These are phyloP conservation scores for Saturnispora zaruensis DNA, from an alignment of 805 yeast genomes.

Conservation along the genomic window DNA sequence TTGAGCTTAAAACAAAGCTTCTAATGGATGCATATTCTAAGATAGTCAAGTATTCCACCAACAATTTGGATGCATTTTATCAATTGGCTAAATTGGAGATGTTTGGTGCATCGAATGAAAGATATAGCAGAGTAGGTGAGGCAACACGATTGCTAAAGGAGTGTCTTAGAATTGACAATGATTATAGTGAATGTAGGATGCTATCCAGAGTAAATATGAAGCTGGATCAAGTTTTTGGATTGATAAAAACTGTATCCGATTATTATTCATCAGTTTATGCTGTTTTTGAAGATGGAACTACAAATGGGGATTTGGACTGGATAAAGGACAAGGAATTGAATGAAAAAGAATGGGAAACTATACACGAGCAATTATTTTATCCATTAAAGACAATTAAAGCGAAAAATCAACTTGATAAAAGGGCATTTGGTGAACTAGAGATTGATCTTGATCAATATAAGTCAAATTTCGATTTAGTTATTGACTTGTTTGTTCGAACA, in stretches of 20 bases:
- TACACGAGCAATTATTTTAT: slow-evolving; percentile 29
- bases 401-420: slow-evolving; percentile 15
- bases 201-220: slow-evolving; percentile 46
- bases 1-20: slow-evolving; percentile 16
- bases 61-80: slow-evolving; percentile 18
- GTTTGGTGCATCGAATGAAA: slow-evolving; percentile 18
- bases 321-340: slow-evolving; percentile 32
- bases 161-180: slow-evolving; percentile 76
- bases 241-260: slow-evolving; percentile 37
- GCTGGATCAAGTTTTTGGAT: slow-evolving; percentile 32
- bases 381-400: slow-evolving; percentile 16
- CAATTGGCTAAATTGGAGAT: slow-evolving; percentile 22
- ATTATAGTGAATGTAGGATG: slow-evolving; percentile 48
- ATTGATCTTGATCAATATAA: slow-evolving; percentile 8
- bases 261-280: slow-evolving; percentile 31
- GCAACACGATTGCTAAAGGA: slow-evolving; percentile 28
- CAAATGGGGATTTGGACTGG: slow-evolving; percentile 20
- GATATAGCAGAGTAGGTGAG: slow-evolving; percentile 12
- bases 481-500: slow-evolving; percentile 14
- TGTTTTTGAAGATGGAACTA: slow-evolving; percentile 19
- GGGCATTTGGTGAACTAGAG: slow-evolving; percentile 15
- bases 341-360: slow-evolving; percentile 34
- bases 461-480: slow-evolving; percentile 24
- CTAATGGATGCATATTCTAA: slow-evolving; percentile 20
- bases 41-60: slow-evolving; percentile 18